Evolutionary conservation across 1,284 basidiomycete species (phyloP).

Genomic region (Serendipita sp.): DNA sequence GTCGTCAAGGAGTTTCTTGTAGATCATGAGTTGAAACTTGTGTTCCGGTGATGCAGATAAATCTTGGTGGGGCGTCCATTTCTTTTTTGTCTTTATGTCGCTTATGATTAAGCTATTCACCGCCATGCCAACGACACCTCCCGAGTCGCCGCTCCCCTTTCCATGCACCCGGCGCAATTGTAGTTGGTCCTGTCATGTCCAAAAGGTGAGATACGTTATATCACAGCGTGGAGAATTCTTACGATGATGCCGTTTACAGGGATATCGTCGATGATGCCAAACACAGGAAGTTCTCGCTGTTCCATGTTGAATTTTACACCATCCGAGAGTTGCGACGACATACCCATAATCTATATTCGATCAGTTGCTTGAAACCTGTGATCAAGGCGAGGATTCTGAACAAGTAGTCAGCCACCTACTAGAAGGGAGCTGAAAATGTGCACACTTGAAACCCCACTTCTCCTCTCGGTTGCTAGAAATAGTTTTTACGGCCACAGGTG

Average conservation of each 20-base stretch:
- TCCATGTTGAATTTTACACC: not conserved
- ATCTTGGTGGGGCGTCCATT: not conserved
- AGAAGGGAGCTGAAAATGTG: not conserved
- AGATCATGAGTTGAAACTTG: not conserved
- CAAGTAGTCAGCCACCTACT: not conserved
- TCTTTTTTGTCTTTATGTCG: conserved; percentile 3
- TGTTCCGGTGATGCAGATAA: not conserved
- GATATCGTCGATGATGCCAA: not conserved
- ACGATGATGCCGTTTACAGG: not conserved
- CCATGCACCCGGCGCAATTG: not conserved
- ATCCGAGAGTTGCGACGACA: not conserved
- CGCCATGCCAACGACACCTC: not conserved
- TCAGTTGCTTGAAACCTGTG: not conserved
- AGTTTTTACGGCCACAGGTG: not conserved
- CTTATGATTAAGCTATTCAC: not conserved
- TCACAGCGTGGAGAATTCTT: not conserved
- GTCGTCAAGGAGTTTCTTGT: not conserved
- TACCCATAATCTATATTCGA: not conserved
- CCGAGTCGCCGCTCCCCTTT: not conserved
- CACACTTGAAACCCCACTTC: not conserved
- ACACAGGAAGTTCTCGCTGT: not conserved
- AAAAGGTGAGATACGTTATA: not conserved
- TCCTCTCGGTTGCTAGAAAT: not conserved
- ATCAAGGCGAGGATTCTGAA: not conserved
- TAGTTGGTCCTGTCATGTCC: not conserved